Percentiles rank a stretch among this genome's conserved stretches.
Conservation (phyloP, 768 basidiomycete species). For the Hericium rajendrae region DNA sequence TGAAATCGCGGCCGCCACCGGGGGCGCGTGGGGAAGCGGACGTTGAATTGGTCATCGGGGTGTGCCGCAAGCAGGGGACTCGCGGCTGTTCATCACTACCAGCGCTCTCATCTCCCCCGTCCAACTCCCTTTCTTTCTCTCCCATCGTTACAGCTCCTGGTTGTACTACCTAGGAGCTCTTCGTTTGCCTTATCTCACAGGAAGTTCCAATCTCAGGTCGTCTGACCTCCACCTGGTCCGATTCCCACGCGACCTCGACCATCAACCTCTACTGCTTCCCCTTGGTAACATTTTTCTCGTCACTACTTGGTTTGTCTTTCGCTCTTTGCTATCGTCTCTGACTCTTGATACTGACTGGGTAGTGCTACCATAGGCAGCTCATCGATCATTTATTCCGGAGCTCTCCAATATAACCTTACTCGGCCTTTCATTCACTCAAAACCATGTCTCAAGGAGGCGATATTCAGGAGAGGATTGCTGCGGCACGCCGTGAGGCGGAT, state of each 20-base stretch:
- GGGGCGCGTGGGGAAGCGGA: neutral
- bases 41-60: neutral
- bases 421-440: neutral
- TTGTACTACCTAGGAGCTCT: neutral
- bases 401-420: neutral
- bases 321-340: neutral
- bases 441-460: slow-evolving; percentile 74
- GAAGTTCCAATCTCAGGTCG: too few relatives aligned
- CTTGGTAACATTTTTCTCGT: neutral
- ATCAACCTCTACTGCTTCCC: neutral
- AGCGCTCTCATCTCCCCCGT: neutral
- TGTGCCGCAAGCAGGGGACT: neutral
- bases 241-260: neutral
- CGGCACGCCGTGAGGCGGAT: slow-evolving; percentile 94
- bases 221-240: neutral
- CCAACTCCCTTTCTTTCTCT: neutral
- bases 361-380: neutral
- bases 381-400: neutral
- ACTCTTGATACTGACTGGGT: neutral
- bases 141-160: neutral
- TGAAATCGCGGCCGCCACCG: too few relatives aligned
- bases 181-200: neutral
- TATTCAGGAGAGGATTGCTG: slow-evolving; percentile 89
- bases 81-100: neutral
- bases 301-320: neutral